Base-by-base conservation (phyloP, 352 stramenopile genomes). In the Pythium oligandrum region DNA sequence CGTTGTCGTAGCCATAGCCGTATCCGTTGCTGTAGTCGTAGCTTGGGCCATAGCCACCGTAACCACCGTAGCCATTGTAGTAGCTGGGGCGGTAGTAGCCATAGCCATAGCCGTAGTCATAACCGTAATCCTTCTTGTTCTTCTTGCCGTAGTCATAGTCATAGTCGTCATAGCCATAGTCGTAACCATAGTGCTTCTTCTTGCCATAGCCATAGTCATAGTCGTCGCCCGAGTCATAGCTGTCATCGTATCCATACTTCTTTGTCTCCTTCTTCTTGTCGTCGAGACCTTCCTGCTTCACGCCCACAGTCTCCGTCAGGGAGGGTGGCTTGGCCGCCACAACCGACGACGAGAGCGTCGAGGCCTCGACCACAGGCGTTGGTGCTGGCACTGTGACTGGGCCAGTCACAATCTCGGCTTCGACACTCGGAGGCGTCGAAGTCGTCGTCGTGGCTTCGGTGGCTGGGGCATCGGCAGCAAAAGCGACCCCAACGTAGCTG, bases 41-140 rank as follows among this genome's bases (percentile, higher is more conserved):
- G 9, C 30, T 43, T 32, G 7, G 26, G 35, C 42, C 7, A 42
- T 53, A 42, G 30, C 30, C 31, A 43, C 30, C 31, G 11, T 53
- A 30, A 6, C 12, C 35, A 7, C 17, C 9, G 44, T 36, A n/a
- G 44, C 33, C 17, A 33, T 45, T 26, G 42, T 55, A 48, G 35
- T 45, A 17, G 43, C 40, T 36, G 31, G 58, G 40, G 34, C 44
- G 37, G 30, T 62, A 62, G 48, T 40, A 9, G 6, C 30, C 12
- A 36, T 52, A 40, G 47, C 47, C 47, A 52, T 40, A 7, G 17
- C 44, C 44, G 47, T 42, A 37, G 47, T 45, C 43, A 38, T 57
- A 50, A 26, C 51, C 55, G 39, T 63, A 48, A 6, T 55, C 11
- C 37, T 48, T 48, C 7, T 54, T 26, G n/a, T 54, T 48, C 37